Evolutionary conservation across 768 basidiomycete genomes (phyloP), one percentile per base, ranked within the genome.

Genomic region (Melanogaster broomeanus): DNA sequence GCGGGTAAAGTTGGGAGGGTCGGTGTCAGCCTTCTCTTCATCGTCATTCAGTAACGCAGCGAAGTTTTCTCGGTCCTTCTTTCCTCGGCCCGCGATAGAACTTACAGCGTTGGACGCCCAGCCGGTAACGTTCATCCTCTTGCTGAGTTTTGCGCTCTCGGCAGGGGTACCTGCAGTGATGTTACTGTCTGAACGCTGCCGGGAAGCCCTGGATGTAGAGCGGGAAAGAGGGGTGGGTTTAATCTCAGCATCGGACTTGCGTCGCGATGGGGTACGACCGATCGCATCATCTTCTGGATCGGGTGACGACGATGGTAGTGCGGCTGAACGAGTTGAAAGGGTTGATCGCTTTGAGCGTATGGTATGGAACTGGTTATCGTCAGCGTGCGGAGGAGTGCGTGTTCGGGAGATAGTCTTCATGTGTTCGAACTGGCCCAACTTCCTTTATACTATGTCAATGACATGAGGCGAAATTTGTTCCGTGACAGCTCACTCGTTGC

Each of bases 91-190:
- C 2, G 83, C 76, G 42, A 88, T 76, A 28, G 81, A 81, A 39
- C 73, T 81, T 42, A 87, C 81, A 31, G 84, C 85, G 64, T 66
- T 83, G 45, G 81, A 80, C 13, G 85, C 86, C 85, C 88, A 90
- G 50, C 69, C 69, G 24, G 64, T 53, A 12, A 70, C 62, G 35
- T 62, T 71, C 48, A 66, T 61, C 61, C 73, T 72, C 61, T 75
- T 77, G 52, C 68, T 72, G 18, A 65, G 33, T 54, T 76, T 76
- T 19, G 69, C 69, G 28, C 70, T 62, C 27, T 70, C 68, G 3
- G 70, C 73, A 37, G 70, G 71, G 41, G 57, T 74, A 51, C 55
- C 66, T 2, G 69, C 59, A 10, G 78, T 76, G 13, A 71, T 74
- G 2, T 61, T 73, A 56, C 87, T 88, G 55, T 84, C 82, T 2